Base-by-base conservation (phyloP, 176 grass and related monocot species). In the Microstegium vimineum region DNA sequence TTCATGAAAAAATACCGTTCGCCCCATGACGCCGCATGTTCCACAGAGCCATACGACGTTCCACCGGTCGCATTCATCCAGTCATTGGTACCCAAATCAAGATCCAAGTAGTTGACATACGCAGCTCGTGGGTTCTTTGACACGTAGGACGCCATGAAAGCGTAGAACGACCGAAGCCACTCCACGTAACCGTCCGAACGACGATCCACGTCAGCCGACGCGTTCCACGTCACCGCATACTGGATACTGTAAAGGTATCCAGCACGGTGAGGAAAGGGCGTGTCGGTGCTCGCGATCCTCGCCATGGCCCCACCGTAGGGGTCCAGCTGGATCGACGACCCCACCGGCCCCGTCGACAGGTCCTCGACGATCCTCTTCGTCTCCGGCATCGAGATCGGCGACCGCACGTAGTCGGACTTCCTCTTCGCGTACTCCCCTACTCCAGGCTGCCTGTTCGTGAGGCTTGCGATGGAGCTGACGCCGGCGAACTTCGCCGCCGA, bases 391-490 rank as follows among this genome's bases (percentile, higher is more conserved):
- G 57, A 62, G 56, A 92, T 90, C 10, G 87, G 83, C 83, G 27
- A 88, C 90, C 20, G 56, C 51, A 91, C 90, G 67, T 91, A 92
- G 64, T 97, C 92, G 3, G 94, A 97, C 73, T 92, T 94, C 15
- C 69, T 63, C 75, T 94, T 92, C 6, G 77, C 66, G 76, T 87
- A 97, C 0, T 14, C 8, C 2, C 82, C 84, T 2, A 10, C 2
- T 0, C 22, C 38, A 0, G 45, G 63, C 0, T 4, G 31, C 0
- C 87, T 88, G 26, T 57, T 68, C 3, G 28, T 30, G n/a, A 97
- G 66, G n/a, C 83, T 83, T 5, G 70, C 56, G 14, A 54, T 57
- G 0, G 66, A 67, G 31, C 49, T 13, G 1, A 87, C 6, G 2
- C 74, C 59, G 10, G 92, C 88, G 66, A 84, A 85, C n/a, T 14